phyloP scores from a whole-genome alignment of 768 basidiomycete genomes.

The Suillus subalutaceus region DNA sequence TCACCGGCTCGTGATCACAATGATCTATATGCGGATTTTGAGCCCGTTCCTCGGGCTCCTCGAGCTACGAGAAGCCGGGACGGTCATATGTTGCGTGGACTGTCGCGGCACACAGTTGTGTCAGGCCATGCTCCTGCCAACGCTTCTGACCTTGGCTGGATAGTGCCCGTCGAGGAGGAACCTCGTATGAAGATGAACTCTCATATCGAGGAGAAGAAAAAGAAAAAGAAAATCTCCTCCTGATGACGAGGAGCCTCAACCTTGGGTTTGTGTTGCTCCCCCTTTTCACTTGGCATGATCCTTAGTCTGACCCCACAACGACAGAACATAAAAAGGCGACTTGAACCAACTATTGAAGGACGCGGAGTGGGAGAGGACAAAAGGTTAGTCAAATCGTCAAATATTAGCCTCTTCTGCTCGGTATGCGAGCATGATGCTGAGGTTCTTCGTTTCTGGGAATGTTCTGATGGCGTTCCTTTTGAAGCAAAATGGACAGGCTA shows the following conservation, averaged over 20 bases:
- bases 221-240: too few relatives aligned
- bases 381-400: slow-evolving; percentile 35
- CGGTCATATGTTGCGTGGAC: slow-evolving; percentile 13
- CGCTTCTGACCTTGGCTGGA: slow-evolving; percentile 24
- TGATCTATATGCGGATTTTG: slow-evolving; percentile 16
- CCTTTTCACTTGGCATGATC: too few relatives aligned
- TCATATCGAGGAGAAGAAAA: too few relatives aligned
- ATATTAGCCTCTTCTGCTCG: slow-evolving; percentile 6
- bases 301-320: slow-evolving; percentile 17
- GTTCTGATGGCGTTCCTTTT: slow-evolving; percentile 10
- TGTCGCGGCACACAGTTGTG: slow-evolving; percentile 13
- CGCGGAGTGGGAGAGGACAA: slow-evolving; percentile 48
- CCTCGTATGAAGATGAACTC: too few relatives aligned
- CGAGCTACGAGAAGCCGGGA: slow-evolving; percentile 21
- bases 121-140: neutral
- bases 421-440: neutral
- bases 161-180: slow-evolving; percentile 29
- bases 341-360: slow-evolving; percentile 53
- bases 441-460: too few relatives aligned
- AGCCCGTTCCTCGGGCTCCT: slow-evolving; percentile 6
- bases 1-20: slow-evolving; percentile 2
- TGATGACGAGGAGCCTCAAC: too few relatives aligned
- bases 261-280: slow-evolving; percentile 17
- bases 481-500: slow-evolving; percentile 36
- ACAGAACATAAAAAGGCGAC: slow-evolving; percentile 51